Base-by-base conservation (phyloP, 2,329 filamentous ascomycete species). In the Camptophora hylomeconis region DNA sequence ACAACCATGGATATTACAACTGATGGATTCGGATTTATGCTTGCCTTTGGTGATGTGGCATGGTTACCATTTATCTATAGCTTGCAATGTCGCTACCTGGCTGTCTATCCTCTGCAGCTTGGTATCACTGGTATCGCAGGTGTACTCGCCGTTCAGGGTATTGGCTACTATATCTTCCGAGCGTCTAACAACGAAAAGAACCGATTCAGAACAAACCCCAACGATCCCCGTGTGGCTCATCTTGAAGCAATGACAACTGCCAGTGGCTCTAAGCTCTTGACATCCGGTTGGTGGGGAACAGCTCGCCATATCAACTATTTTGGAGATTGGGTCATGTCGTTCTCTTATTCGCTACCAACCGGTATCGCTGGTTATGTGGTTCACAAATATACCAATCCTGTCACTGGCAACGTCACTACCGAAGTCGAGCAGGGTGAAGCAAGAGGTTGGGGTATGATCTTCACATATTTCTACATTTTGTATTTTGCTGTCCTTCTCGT, bases 171-270 rank as follows among this genome's bases (percentile, higher is more conserved):
- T 52, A 84, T 93, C 52, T 95, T 95, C 74, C 84, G 87, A 34
- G 67, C 78, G n/a, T 74, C 82, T 51, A 95, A 95, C 66, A 82
- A 73, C 55, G 76, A 94, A 60, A 95, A 95, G 73, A 92, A 94
- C 58, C 69, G 70, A 14, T 95, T 95, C 73, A 75, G 89, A 35
- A 92, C 73, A 19, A 73, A 94, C 53, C 86, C 86, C 16, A 63
- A 76, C 17, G 81, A 93, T 48, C 80, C 84, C 1, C 66, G 67
- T 17, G 72, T 94, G 32, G 67, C 72, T 22, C 77, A 93, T 48
- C 72, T 94, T 43, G 72, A 79, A 50, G 92, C 79, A 54, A 84
- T 95, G 36, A 65, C 89, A 59, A 95, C 87, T 7, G 74, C 75
- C 48, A 67, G 72, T 2, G 87, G 87, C 28, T 84, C 80, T 33